Base-by-base conservation (phyloP, 2,329 filamentous ascomycete species). In the Apiospora pterosperma region DNA sequence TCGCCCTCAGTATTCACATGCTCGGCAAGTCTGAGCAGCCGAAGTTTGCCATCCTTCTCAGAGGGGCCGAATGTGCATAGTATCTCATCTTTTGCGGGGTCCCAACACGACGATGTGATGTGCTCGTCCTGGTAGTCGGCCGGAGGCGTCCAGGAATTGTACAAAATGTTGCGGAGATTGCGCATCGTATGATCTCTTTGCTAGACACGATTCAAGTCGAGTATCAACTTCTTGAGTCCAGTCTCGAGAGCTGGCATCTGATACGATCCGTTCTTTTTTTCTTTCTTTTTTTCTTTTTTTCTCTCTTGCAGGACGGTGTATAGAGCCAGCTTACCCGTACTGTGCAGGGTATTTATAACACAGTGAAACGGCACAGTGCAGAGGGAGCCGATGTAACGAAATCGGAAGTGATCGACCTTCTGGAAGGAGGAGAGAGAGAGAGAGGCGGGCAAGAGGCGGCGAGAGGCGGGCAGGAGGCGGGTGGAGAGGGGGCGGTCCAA, bases 51-150 rank as follows among this genome's bases (percentile, higher is more conserved):
- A 75, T 88, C 88, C 70, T 85, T 81, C 75, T 86, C 81, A 4
- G 88, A 90, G 67, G 95, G 96, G 8, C 96, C 95, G 82, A 95
- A 90, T 62, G 92, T 89, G 79, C 91, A 94, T 71, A 99, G 84
- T 62, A 96, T 79, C 66, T 92, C 88, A 77, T 96, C 91, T 68
- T 86, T 88, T 66, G 88, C 85, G 60, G 90, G 85, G 79, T 98
- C 93, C 95, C 95, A 98, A 73, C 93, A 91, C 64, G 90, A 88
- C 36, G 93, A 90, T 62, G 92, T 90, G 72, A 96, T 82, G 68
- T 85, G 83, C 64, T 89, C 80, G 55, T 67, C 69, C 42, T 70
- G 59, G 59, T 67, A 64, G 36, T 86, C 83, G 67, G 84, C 77
- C 62, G 85, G 82, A 68, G 88, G 82, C 70, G 81, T 84, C 80